Base-by-base conservation (phyloP, 2,329 filamentous ascomycete genomes). In the Colletotrichum truncatum region DNA sequence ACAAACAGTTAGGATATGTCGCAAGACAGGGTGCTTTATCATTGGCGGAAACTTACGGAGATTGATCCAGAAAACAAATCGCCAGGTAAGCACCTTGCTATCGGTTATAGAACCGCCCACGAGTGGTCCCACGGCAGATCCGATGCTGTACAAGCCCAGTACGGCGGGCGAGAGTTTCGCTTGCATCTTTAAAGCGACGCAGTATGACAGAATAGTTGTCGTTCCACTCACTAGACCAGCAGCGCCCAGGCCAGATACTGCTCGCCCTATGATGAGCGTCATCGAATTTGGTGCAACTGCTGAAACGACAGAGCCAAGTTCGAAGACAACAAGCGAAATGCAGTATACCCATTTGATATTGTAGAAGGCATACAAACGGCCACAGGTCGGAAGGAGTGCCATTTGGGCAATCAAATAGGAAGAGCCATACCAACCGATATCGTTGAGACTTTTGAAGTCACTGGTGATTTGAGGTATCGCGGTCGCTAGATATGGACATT, bases 331-430 rank as follows among this genome's bases (percentile, higher is more conserved):
- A 0, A 75, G 66, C 1, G 70, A 66, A 0, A 52, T 38, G 5
- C 76, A 49, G 34, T 72, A 77, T 1, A 73, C 58, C 66, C 71
- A 73, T 9, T 43, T 54, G 36, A 84, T 76, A 59, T 83, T 79
- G 70, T 86, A 87, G 67, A 85, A 84, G 64, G 80, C 82, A 72
- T 86, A 88, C 36, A 87, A 78, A 34, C 84, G 79, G 6, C 85
- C 85, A 70, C 84, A 87, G 9, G 86, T 70, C 6, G 86, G 76
- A 69, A 86, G 84, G n/a, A 75, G 77, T 14, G 32, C 41, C 14
- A 25, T 49, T 5, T 51, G 41, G 4, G 59, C 45, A 18, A 63
- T 32, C 3, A 63, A 43, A 18, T n/a, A 63, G 14, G 59, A 30
- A 3, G 23, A 39, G 10, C 59, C 32, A 2, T 63, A 63, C 26